Conservation (phyloP, 2,329 filamentous ascomycete genomes). For the Dothideomycetes sp. region DNA sequence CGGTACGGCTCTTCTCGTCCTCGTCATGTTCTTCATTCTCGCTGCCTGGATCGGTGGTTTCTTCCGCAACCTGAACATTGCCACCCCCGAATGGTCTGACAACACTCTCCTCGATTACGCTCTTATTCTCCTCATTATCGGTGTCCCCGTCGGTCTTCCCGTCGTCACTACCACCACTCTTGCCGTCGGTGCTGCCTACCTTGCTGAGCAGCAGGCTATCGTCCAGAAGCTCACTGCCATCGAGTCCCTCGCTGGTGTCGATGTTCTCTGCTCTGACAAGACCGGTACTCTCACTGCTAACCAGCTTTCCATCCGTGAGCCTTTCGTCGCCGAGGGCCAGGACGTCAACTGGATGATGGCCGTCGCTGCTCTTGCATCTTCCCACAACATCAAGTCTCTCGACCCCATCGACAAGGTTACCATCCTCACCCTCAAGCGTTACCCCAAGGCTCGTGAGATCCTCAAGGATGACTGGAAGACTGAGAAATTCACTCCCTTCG, state of each 20-base stretch:
- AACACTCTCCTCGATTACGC: conserved; percentile 60
- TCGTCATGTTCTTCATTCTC: conserved; percentile 71
- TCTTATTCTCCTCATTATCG: conserved; percentile 64
- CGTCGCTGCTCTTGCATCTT: conserved; percentile 65
- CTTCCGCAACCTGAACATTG: conserved; percentile 60
- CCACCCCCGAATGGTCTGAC: conserved; percentile 48
- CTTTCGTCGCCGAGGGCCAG: conserved; percentile 65
- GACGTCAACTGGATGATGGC: conserved; percentile 83
- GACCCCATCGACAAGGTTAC: conserved; percentile 75
- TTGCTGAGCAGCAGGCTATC: conserved; percentile 69
- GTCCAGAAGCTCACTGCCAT: conserved; percentile 74
- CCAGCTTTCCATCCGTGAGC: conserved; percentile 67
- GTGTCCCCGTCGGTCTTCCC: conserved; percentile 70
- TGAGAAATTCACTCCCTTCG: conserved; percentile 68
- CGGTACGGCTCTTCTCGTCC: conserved; percentile 61
- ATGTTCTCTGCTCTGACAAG: conserved; percentile 75
- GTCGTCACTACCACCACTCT: conserved; percentile 71
- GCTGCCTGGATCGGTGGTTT: conserved; percentile 70
- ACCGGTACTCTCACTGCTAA: conserved; percentile 69
- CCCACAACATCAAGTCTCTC: conserved; percentile 69
- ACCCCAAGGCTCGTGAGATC: conserved; percentile 69
- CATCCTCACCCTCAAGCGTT: conserved; percentile 64
- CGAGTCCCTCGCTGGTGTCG: conserved; percentile 66
- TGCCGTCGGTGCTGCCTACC: conserved; percentile 67
- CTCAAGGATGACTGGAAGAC: conserved; percentile 66